Conservation (phyloP, 768 basidiomycete genomes). For the Leccinum disarticulatum region DNA sequence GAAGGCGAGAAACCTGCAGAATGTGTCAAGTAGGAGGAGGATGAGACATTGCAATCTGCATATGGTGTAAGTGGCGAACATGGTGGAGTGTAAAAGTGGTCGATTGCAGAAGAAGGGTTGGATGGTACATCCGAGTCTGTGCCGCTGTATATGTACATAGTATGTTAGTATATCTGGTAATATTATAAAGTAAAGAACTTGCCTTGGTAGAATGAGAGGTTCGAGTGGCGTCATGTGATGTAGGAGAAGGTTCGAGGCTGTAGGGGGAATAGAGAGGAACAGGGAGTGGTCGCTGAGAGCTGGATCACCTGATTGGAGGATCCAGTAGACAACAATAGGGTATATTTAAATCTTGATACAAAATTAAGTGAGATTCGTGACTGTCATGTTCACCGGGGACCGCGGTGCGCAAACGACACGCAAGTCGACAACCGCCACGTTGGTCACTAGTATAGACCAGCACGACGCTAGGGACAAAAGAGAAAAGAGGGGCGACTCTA, state of each 20-base stretch:
- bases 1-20: neutral
- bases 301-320: conserved; percentile 5
- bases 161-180: neutral
- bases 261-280: no score
- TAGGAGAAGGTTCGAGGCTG: no score
- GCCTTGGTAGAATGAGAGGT: neutral
- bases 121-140: neutral
- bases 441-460: no score
- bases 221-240: neutral
- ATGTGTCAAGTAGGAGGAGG: neutral
- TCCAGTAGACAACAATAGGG: no score
- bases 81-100: neutral
- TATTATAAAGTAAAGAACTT: neutral
- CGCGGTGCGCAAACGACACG: no score
- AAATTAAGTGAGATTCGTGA: no score
- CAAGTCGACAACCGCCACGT: no score
- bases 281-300: conserved; percentile 12
- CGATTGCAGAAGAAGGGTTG: neutral
- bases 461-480: no score
- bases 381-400: no score
- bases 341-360: no score
- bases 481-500: no score
- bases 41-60: neutral
- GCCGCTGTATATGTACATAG: neutral
- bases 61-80: neutral